Percentiles rank a stretch among this genome's conserved stretches.
These are phyloP conservation scores for Diplodia seriata DNA, from an alignment of 2,329 filamentous ascomycete species.

Conservation along the genomic window DNA sequence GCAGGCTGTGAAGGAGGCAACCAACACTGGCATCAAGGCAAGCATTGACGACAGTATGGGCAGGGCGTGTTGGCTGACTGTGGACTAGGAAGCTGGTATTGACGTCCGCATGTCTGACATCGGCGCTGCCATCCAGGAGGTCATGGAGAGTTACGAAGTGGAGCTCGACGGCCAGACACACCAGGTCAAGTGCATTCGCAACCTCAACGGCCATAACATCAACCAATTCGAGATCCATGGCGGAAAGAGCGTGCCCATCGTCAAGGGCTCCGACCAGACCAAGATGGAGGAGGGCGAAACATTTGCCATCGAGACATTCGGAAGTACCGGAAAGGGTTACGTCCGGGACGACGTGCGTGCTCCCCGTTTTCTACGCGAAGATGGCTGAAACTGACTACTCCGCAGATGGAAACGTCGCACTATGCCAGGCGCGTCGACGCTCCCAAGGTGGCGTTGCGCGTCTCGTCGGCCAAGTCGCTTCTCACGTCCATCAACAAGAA, in stretches of 20 bases:
- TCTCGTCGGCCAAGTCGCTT: conserved; percentile 83
- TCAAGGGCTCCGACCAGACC: conserved; percentile 84
- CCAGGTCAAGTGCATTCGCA: conserved; percentile 84
- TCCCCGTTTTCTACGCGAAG: conserved; percentile 41
- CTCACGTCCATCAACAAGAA: conserved; percentile 94
- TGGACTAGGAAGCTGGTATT: conserved; percentile 77
- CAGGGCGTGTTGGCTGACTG: neutral
- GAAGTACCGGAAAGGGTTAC: conserved; percentile 88
- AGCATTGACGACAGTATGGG: conserved; percentile 33
- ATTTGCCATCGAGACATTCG: conserved; percentile 96
- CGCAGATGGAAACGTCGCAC: conserved; percentile 76
- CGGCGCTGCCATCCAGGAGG: conserved; percentile 82
- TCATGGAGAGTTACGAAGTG: conserved; percentile 92
- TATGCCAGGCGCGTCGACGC: conserved; percentile 80
- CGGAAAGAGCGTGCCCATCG: conserved; percentile 90
- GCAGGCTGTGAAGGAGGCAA: conserved; percentile 70
- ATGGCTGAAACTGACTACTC: conserved; percentile 3
- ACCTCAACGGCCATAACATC: conserved; percentile 90
- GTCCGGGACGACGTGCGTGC: conserved; percentile 76
- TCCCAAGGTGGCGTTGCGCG: conserved; percentile 75
- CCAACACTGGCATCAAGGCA: conserved; percentile 75
- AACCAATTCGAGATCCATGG: conserved; percentile 89
- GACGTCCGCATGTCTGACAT: conserved; percentile 89
- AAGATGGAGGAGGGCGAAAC: conserved; percentile 99
- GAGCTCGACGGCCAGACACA: conserved; percentile 80